A percentile compares a stretch with the other conserved stretches of the same genome.
Evolutionary conservation across 179 eudicot species (phyloP).

Genomic region (Silene coronaria): DNA sequence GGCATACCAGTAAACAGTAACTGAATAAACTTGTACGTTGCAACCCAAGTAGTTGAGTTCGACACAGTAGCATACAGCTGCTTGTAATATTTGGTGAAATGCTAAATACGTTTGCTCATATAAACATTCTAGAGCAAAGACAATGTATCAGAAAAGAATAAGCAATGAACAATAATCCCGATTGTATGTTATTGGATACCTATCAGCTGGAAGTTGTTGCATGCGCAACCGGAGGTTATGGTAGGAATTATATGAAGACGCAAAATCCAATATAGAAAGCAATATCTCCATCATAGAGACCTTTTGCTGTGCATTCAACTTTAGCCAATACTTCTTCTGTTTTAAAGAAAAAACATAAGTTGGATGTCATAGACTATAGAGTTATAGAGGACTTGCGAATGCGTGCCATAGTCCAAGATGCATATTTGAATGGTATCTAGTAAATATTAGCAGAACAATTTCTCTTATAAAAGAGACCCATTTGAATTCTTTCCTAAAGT

Average conservation of each 20-base stretch:
- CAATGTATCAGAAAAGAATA: no score
- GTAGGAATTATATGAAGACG: slow-evolving; percentile 93
- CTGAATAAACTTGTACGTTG: not conserved
- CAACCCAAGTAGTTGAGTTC: not conserved
- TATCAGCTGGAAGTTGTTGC: slow-evolving; percentile 74
- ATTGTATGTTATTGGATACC: slow-evolving; percentile 26
- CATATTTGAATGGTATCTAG: slow-evolving; percentile 5
- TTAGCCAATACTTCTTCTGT: slow-evolving; percentile 92
- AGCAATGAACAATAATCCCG: no score
- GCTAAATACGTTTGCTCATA: no score
- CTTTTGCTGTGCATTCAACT: slow-evolving; percentile 72
- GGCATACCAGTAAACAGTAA: slow-evolving; percentile 1
- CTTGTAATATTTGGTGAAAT: no score
- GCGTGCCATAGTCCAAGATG: not conserved
- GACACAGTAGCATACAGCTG: no score
- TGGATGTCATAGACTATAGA: not conserved
- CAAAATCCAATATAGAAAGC: slow-evolving; percentile 68
- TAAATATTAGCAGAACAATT: not conserved
- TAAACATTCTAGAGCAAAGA: no score
- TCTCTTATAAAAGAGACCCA: not conserved
- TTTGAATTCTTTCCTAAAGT: not conserved
- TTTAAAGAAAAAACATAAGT: slow-evolving; percentile 15
- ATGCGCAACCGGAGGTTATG: slow-evolving; percentile 78
- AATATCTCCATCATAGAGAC: slow-evolving; percentile 69
- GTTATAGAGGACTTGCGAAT: not conserved